Base-by-base conservation (phyloP, 257 asterid genomes). In the Jasminum sambac region DNA sequence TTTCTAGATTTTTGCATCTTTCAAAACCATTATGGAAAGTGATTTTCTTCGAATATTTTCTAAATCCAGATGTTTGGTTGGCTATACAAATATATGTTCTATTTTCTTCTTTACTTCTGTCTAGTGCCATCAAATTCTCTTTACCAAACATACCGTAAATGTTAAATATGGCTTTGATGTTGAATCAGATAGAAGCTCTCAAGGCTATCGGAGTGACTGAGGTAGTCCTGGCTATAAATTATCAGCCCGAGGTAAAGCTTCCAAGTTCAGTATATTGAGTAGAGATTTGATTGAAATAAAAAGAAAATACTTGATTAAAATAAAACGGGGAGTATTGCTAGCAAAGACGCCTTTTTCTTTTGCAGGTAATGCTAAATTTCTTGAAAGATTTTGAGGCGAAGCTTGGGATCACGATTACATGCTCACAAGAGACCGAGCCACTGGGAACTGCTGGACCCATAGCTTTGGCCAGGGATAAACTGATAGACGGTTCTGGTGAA, bases 381-480 rank as follows among this genome's bases (percentile, higher is more conserved):
- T 79, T 93, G 81, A 93, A 93, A 85, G 98, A 90, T 24, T 93
- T 90, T 63, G 97, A 90, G 87, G 71, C 86, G 17, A 93, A 88
- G 85, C 95, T 93, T 66, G 98, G 83, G 78, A 90, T 93, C 68
- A 90, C 85, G 84, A 93, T 93, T 67, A 84, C 92, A 21, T 93
- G 98, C 82, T 93, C 98, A 3, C 96, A 89, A 77, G 98, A 93
- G 86, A 93, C 95, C 34, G 98, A 93, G 81, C 98, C 98, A 13
- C 97, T 93, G 65, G 98, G 98, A 69, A 93, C 98, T 55, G 98
- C 98, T n/a, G 97, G 98, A 43, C 98, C 98, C 67, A 94, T 93
- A 69, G 98, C 98, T 76, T 81, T 93, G 91, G 98, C 98, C 68
- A 77, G 97, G 86, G 95, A 93, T 76, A 93, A 90, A 82, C 85